Base-by-base conservation (phyloP, 129 eudicot genomes). In the Chrysanthemum seticuspe region DNA sequence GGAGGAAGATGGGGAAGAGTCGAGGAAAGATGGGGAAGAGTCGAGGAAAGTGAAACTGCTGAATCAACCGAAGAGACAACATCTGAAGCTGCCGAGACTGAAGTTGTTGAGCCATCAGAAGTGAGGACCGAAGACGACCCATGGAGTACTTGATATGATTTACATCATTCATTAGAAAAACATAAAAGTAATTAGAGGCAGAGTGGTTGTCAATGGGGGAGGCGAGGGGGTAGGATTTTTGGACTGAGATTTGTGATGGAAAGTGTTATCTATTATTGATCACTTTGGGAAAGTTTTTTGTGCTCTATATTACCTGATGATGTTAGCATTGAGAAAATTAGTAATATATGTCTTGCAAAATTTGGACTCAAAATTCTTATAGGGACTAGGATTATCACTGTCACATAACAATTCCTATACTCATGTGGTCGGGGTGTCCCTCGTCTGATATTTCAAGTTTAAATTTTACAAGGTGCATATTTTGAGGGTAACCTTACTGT, bases 1-100 rank as follows among this genome's bases (percentile, higher is more conserved):
- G 97, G 97, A 31, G 99, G 99, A 53, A 86, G n/a, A n/a, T n/a
- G n/a, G n/a, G n/a, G n/a, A n/a, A n/a, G n/a, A n/a, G n/a, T n/a
- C n/a, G n/a, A n/a, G n/a, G n/a, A n/a, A n/a, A n/a, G 83, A 60
- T 94, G 99, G 97, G 97, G 99, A 54, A 76, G 99, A 76, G 72
- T 72, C 3, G 97, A 94, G 52, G 96, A 83, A 10, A 71, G 11
- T 2, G 52, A 64, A 36, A n/a, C 25, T 64, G 68, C 67, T 77
- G 95, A 79, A 15, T 50, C 86, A 14, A 84, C 51, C 61, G 65
- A 47, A 2, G 76, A 79, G 72, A 21, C 84, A 2, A 62, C 68
- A 27, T 63, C 51, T 63, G 68, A 63, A n/a, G 3, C 68, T n/a
- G 11, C 84, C 0, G 93, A 87, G 70, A 21, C 84, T 0, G 81